Evolutionary conservation across 2,329 filamentous ascomycete species (phyloP).

Genomic region (Tympanopsis confertula): DNA sequence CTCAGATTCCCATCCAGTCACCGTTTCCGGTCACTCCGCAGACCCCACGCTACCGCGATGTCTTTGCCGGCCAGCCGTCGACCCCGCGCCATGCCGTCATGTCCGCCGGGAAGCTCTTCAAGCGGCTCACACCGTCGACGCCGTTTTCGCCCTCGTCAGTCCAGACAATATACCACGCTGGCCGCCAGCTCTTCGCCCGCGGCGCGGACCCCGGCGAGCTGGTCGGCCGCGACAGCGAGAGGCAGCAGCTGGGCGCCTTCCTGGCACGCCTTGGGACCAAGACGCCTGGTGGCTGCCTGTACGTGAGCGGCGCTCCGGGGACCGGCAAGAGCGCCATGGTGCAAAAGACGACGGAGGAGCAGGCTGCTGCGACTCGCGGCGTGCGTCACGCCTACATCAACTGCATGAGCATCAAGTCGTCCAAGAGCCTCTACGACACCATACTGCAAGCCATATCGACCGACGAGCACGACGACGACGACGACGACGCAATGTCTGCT

Average conservation of each 20-base stretch:
- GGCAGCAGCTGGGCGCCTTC: slow-evolving; percentile 56
- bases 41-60: slow-evolving; percentile 72
- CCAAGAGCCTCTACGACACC: slow-evolving; percentile 72
- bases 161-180: slow-evolving; percentile 74
- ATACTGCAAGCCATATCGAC: slow-evolving; percentile 60
- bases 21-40: slow-evolving; percentile 52
- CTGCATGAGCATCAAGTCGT: slow-evolving; percentile 90
- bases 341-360: slow-evolving; percentile 59
- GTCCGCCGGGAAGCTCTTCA: slow-evolving; percentile 62
- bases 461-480: slow-evolving; percentile 43
- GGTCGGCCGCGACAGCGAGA: slow-evolving; percentile 63
- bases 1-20: slow-evolving; percentile 26
- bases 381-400: slow-evolving; percentile 75
- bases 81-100: slow-evolving; percentile 80
- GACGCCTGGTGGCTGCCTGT: slow-evolving; percentile 67
- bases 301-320: slow-evolving; percentile 88
- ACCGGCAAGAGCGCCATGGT: slow-evolving; percentile 96
- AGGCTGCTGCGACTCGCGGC: slow-evolving; percentile 30
- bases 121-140: slow-evolving; percentile 68
- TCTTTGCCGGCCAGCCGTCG: slow-evolving; percentile 55
- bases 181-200: slow-evolving; percentile 75
- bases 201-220: slow-evolving; percentile 65
- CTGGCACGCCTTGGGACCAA: slow-evolving; percentile 50
- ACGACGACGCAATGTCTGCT: slow-evolving; percentile 54
- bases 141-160: slow-evolving; percentile 56